Base-by-base conservation (phyloP, 148 eudicot species). In the Spergularia bocconei region DNA sequence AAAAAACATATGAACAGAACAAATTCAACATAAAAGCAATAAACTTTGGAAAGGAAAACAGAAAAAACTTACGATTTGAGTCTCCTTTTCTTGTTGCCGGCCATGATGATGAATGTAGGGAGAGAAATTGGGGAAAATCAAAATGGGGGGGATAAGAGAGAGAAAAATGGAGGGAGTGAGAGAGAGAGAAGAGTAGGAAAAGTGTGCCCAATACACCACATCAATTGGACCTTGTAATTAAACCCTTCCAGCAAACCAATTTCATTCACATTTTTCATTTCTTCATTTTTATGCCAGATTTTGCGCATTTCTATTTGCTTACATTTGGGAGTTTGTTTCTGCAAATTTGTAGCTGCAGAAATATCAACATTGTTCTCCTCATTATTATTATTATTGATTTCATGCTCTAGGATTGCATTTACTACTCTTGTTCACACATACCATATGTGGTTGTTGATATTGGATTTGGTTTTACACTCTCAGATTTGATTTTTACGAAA, bases 51-150 rank as follows among this genome's bases (percentile, higher is more conserved):
- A 36, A 54, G 44, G 73, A 12, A 65, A 17, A 54, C 15, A 41
- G 16, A 21, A 5, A 69, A 41, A 73, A 77, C 89, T 75, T 79
- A 88, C 91, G 76, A 84, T 83, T 79, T 86, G 79, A 83, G 21
- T 39, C 86, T 81, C 38, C 82, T 81, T 63, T 82, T 72, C 74
- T 83, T 86, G 74, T 81, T 80, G 63, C 85, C 82, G 21, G 87
- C 78, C 91, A 88, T 88, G 75, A 76, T 41, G 36, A 29, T 2
- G 36, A 29, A 29, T 50, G 51, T 0, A 39, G 63, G 17, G 15
- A 61, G 51, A 70, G 62, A 61, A 19, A 52, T 69, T 5, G n/a
- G 56, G 16, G 38, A 13, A 9, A 39, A 67, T 29, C 3, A 2
- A 73, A 13, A 4, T 6, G 21, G 53, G 52, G 75, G 44, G 51